Evolutionary conservation across 164 flowering plant species (phyloP).

Genomic region (Brasenia schreberi): DNA sequence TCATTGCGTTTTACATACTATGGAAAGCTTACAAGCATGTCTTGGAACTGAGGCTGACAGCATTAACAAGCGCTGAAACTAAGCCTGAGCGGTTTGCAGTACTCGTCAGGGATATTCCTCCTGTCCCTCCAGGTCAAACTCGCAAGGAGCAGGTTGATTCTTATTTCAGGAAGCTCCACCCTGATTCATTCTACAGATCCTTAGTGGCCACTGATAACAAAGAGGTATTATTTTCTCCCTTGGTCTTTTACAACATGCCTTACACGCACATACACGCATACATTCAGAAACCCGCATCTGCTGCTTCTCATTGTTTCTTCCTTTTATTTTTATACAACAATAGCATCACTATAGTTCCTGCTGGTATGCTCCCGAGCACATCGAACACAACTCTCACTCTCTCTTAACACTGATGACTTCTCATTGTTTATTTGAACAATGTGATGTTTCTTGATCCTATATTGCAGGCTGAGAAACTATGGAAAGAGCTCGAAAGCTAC

Average conservation of each 20-base stretch:
- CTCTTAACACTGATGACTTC: too few relatives aligned
- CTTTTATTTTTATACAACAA: not conserved
- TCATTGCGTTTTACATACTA: slow-evolving; percentile 52
- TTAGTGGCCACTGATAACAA: slow-evolving; percentile 67
- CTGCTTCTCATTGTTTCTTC: not conserved
- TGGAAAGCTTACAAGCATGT: slow-evolving; percentile 92
- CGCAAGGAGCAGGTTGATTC: slow-evolving; percentile 84
- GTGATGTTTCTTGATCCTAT: not conserved
- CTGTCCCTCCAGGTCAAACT: slow-evolving; percentile 40
- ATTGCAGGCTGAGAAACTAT: slow-evolving; percentile 54
- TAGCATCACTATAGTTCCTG: not conserved
- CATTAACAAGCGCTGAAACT: slow-evolving; percentile 38
- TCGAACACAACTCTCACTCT: not conserved
- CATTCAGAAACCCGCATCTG: not conserved
- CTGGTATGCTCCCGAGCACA: not conserved
- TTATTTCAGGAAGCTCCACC: slow-evolving; percentile 60
- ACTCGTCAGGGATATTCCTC: slow-evolving; percentile 83
- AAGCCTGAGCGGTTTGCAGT: slow-evolving; percentile 68
- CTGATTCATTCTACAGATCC: slow-evolving; percentile 74
- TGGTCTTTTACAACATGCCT: not conserved
- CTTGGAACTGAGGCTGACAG: slow-evolving; percentile 43
- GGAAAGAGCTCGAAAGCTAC: slow-evolving; percentile 56
- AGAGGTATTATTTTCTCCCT: slow-evolving; percentile 26
- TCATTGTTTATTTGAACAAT: too few relatives aligned
- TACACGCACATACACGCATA: too few relatives aligned